Conservation (phyloP, 2,329 filamentous ascomycete species). For the Ceratocystis papillata region DNA sequence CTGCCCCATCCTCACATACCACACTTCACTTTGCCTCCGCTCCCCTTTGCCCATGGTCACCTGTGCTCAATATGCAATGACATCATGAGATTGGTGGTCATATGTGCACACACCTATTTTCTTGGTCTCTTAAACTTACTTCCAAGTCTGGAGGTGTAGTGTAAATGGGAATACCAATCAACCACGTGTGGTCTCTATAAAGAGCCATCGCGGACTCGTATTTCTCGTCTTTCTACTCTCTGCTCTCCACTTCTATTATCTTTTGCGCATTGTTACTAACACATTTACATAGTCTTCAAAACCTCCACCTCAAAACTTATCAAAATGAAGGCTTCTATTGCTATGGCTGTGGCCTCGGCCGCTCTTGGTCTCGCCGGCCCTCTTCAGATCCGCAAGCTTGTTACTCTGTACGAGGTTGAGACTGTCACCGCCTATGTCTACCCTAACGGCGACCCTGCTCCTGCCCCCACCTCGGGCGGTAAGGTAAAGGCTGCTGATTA, state of each 20-base stretch:
- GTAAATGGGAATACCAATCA: too few relatives aligned
- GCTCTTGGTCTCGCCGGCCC: constrained; percentile 39
- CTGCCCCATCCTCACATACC: not conserved
- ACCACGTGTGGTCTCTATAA: too few relatives aligned
- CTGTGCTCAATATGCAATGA: not conserved
- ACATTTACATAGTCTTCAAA: not conserved
- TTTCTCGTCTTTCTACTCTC: not conserved
- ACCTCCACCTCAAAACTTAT: constrained; percentile 14
- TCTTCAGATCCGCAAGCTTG: constrained; percentile 34
- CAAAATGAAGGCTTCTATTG: constrained; percentile 43
- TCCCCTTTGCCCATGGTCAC: not conserved
- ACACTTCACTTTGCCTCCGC: not conserved
- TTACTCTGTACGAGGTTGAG: constrained; percentile 35
- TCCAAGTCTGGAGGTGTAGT: not conserved
- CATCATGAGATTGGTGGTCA: not conserved
- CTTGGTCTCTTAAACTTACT: not conserved
- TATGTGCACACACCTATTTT: not conserved
- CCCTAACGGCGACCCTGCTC: constrained; percentile 26
- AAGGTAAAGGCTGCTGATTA: constrained; percentile 20
- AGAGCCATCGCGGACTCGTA: not conserved
- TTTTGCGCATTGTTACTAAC: not conserved
- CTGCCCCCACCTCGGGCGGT: constrained; percentile 22
- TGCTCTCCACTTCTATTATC: not conserved
- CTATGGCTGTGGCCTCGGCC: constrained; percentile 38
- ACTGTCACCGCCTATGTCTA: constrained; percentile 34